Evolutionary conservation across 257 asterid species (phyloP).

Genomic region (Lantana camara): DNA sequence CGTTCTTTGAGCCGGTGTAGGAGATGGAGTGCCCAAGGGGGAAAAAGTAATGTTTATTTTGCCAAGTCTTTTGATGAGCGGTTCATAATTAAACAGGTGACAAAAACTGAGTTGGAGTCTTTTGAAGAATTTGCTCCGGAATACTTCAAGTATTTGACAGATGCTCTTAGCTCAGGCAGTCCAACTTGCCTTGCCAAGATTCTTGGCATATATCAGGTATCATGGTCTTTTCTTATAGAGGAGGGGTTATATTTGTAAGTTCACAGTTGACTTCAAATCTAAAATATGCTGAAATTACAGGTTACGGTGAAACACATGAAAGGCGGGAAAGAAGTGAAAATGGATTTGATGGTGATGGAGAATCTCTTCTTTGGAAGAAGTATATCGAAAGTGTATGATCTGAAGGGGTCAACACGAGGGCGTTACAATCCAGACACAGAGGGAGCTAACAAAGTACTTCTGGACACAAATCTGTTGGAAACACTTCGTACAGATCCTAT

Average conservation of each 20-base stretch:
- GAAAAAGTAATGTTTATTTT: constrained; percentile 92
- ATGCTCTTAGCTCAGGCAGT: constrained; percentile 66
- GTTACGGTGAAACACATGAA: constrained; percentile 61
- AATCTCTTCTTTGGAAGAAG: constrained; percentile 79
- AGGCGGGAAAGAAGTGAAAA: constrained; percentile 86
- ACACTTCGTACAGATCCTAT: constrained; percentile 83
- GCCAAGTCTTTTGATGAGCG: constrained; percentile 90
- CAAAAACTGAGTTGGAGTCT: constrained; percentile 92
- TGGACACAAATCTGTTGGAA: constrained; percentile 85
- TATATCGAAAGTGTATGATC: constrained; percentile 78
- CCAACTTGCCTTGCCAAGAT: constrained; percentile 98
- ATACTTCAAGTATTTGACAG: constrained; percentile 73
- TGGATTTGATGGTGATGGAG: constrained; percentile 98
- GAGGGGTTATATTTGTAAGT: neutral
- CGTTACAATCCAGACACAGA: constrained; percentile 81
- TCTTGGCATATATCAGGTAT: constrained; percentile 92
- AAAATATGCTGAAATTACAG: constrained; percentile 38
- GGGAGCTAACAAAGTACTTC: constrained; percentile 73
- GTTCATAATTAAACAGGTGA: constrained; percentile 83
- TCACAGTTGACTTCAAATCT: too few relatives aligned
- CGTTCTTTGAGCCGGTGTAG: constrained; percentile 84
- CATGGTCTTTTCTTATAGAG: neutral
- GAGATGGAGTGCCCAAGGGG: constrained; percentile 97
- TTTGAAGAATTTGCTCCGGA: constrained; percentile 75
- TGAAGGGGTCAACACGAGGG: constrained; percentile 82